Evolutionary conservation across 1,139 yeast genomes (phyloP).

Genomic region (Pichia sp.): DNA sequence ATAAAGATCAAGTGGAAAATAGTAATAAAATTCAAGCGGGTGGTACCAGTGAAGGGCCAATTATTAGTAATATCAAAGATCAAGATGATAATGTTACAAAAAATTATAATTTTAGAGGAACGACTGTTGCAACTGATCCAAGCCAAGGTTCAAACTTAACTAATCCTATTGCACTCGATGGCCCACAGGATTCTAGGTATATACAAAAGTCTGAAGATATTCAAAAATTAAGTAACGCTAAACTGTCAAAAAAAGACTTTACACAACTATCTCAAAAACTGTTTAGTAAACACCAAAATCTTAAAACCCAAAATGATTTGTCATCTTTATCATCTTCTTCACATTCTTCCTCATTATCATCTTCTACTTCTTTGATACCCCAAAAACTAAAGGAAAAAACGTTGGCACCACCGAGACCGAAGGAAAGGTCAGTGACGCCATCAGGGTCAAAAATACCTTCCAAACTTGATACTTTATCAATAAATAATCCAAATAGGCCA

Average conservation of each 20-base stretch:
- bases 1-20: not conserved
- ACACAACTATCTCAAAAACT: not conserved
- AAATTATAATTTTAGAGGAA: not conserved
- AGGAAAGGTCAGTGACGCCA: no score
- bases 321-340: not conserved
- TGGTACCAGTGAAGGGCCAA: not conserved
- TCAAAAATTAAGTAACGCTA: not conserved
- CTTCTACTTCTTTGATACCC: not conserved
- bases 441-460: not conserved
- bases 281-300: not conserved
- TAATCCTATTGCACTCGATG: constrained; percentile 4
- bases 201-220: not conserved
- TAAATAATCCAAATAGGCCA: not conserved
- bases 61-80: not conserved
- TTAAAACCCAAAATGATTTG: not conserved
- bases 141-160: not conserved
- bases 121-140: not conserved
- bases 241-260: not conserved
- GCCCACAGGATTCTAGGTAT: not conserved
- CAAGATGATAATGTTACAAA: not conserved
- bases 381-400: not conserved
- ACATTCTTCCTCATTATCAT: not conserved
- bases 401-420: not conserved
- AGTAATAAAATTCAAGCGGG: not conserved
- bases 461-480: not conserved